Percentiles rank a stretch among this genome's conserved stretches.
These are phyloP conservation scores for Lactarius akahatsu DNA, from an alignment of 768 basidiomycete genomes.

Conservation along the genomic window DNA sequence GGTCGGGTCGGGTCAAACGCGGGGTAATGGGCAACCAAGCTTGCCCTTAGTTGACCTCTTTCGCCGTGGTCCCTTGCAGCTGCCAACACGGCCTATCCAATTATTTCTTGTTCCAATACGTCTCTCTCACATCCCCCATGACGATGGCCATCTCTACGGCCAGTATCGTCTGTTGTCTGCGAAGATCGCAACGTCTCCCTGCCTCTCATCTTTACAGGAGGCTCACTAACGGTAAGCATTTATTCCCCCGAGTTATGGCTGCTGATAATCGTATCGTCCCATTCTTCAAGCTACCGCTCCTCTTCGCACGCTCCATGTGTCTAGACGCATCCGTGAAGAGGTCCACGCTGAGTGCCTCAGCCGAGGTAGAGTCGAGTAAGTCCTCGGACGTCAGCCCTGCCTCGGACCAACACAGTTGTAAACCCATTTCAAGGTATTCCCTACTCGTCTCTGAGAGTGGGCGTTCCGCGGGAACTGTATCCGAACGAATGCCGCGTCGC, in stretches of 20 bases:
- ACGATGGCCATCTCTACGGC: constrained; percentile 24
- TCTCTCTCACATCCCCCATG: constrained; percentile 12
- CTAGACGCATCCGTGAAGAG: constrained; percentile 13
- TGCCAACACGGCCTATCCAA: constrained; percentile 16
- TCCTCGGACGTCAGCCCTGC: constrained; percentile 1
- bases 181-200: constrained; percentile 8
- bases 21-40: constrained; percentile 14
- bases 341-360: constrained; percentile 2
- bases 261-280: not conserved
- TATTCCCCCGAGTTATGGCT: not conserved
- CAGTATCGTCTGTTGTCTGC: constrained; percentile 16
- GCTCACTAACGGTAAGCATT: constrained; percentile 3
- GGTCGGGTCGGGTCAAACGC: constrained; percentile 22
- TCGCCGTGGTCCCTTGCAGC: not conserved
- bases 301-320: constrained; percentile 21
- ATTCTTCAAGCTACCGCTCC: constrained; percentile 7
- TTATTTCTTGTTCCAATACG: not conserved
- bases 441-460: constrained; percentile 72
- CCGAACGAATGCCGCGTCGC: constrained; percentile 79
- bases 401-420: constrained; percentile 4
- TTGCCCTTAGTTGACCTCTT: not conserved
- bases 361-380: constrained; percentile 23
- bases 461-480: constrained; percentile 74
- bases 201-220: constrained; percentile 11
- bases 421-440: constrained; percentile 44